Percentiles rank a stretch among this genome's conserved stretches.
These are phyloP conservation scores for Saccharum spontaneum DNA, from an alignment of 176 grass and related monocot genomes.

Conservation along the genomic window DNA sequence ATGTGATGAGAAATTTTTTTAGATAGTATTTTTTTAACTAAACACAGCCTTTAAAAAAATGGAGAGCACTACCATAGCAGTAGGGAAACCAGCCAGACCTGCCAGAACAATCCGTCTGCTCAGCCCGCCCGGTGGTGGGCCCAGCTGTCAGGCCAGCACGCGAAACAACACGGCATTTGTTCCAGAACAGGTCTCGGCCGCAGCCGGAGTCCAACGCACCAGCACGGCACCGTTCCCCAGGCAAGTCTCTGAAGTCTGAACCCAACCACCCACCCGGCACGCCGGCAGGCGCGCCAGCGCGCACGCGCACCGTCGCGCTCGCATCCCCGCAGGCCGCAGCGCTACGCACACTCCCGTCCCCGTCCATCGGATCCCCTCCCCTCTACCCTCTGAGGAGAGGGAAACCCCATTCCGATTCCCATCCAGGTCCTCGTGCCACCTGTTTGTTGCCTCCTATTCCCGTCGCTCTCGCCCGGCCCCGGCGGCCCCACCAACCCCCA, in stretches of 20 bases:
- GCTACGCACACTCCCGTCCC: background rate
- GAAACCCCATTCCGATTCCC: conserved; percentile 11
- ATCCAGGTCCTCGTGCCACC: background rate
- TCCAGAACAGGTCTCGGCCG: background rate
- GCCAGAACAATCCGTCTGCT: background rate
- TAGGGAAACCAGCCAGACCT: background rate
- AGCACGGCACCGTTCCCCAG: background rate
- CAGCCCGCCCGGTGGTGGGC: background rate
- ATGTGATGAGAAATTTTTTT: too few species aligned
- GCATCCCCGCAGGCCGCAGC: background rate
- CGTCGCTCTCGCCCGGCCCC: background rate
- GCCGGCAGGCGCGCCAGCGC: background rate
- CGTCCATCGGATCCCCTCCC: background rate
- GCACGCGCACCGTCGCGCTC: background rate
- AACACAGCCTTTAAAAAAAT: too few species aligned
- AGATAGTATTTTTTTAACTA: too few species aligned
- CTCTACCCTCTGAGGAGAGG: background rate
- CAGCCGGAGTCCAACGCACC: background rate
- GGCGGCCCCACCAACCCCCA: conserved; percentile 4
- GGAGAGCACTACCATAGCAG: too few species aligned
- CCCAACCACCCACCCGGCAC: background rate
- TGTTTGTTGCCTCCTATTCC: background rate
- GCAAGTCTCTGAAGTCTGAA: background rate
- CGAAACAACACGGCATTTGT: conserved; percentile 32
- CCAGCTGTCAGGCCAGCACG: background rate